phyloP scores from a whole-genome alignment of 169 alveolate genomes.

The Plasmodium relictum region DNA sequence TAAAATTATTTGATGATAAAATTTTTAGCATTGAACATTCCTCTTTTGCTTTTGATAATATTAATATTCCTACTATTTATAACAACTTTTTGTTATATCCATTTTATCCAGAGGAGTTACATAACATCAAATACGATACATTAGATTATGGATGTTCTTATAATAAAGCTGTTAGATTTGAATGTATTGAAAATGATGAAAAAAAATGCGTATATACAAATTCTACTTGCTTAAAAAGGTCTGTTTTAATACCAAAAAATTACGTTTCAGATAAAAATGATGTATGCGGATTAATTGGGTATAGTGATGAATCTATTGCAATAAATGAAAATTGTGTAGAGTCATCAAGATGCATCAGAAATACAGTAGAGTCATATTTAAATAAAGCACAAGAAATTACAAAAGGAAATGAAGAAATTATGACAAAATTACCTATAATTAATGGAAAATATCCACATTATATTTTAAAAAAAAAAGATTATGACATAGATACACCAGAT shows the following conservation, averaged over 20 bases:
- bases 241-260: conserved; percentile 11
- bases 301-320: background rate
- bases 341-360: conserved; percentile 1
- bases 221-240: conserved; percentile 42
- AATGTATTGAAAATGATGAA: conserved; percentile 50
- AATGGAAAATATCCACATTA: conserved; percentile 75
- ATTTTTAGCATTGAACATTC: conserved; percentile 17
- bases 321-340: conserved; percentile 19
- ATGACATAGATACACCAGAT: background rate
- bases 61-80: conserved; percentile 21
- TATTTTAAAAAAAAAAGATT: conserved; percentile 23
- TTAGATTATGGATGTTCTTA: conserved; percentile 67
- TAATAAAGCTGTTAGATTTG: conserved; percentile 29
- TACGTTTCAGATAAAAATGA: conserved; percentile 15
- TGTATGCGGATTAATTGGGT: conserved; percentile 48
- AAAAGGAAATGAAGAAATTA: conserved; percentile 22
- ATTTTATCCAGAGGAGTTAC: conserved; percentile 57
- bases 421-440: conserved; percentile 42
- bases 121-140: conserved; percentile 56
- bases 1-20: conserved; percentile 26
- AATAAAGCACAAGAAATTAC: conserved; percentile 29
- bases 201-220: conserved; percentile 29
- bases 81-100: conserved; percentile 49
- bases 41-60: conserved; percentile 52
- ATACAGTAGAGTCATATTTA: conserved; percentile 37